Evolutionary conservation across 2,329 filamentous ascomycete genomes (phyloP).

Genomic region (Ophiostoma quercus): DNA sequence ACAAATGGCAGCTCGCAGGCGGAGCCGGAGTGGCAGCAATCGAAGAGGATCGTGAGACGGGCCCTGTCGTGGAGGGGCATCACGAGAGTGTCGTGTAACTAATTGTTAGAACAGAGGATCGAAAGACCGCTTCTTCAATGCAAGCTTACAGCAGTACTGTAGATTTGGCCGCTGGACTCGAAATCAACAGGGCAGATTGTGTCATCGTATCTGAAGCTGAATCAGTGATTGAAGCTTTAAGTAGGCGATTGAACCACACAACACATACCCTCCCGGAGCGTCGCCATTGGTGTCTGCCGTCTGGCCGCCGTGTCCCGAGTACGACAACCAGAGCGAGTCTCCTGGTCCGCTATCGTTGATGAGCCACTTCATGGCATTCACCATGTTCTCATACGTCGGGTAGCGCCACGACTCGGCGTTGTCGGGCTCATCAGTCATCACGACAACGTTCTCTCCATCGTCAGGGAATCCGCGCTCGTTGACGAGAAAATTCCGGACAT

Average conservation of each 20-base stretch:
- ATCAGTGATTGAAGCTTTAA: neutral
- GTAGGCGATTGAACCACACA: no score
- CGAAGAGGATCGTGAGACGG: conserved; percentile 52
- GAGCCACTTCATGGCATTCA: conserved; percentile 54
- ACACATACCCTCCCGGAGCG: conserved; percentile 22
- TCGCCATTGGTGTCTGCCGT: conserved; percentile 42
- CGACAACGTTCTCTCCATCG: conserved; percentile 34
- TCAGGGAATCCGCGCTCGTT: conserved; percentile 36
- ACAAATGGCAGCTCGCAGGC: conserved; percentile 55
- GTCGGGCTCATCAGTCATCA: conserved; percentile 35
- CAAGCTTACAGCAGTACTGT: conserved; percentile 37
- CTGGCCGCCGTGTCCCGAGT: conserved; percentile 55
- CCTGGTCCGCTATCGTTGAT: conserved; percentile 45
- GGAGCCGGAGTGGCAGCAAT: conserved; percentile 58
- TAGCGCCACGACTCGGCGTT: conserved; percentile 35
- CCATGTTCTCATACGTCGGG: conserved; percentile 35
- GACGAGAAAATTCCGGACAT: conserved; percentile 37
- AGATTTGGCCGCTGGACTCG: conserved; percentile 48
- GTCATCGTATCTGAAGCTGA: conserved; percentile 38
- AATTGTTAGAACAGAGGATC: neutral
- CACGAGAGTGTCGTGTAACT: conserved; percentile 48
- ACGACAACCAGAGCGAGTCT: conserved; percentile 51
- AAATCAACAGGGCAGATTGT: conserved; percentile 53
- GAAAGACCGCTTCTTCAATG: neutral
- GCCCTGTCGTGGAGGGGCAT: conserved; percentile 46